phyloP scores from a whole-genome alignment of 108 stramenopile species.

The Cyclotella choctawhatcheeana region DNA sequence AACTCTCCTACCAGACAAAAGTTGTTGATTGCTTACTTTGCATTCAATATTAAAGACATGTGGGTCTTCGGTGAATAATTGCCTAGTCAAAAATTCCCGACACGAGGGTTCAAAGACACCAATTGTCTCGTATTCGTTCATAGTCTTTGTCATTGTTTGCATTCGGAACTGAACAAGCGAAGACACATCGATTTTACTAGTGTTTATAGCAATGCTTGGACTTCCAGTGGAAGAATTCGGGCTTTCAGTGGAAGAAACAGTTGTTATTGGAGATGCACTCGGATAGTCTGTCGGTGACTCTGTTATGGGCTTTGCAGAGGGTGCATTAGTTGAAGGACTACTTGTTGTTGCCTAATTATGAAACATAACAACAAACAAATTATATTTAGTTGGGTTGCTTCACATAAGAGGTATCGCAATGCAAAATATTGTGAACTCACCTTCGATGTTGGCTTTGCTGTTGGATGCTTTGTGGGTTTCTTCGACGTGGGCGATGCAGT shows the following conservation, averaged over 20 bases:
- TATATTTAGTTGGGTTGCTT: too few relatives aligned
- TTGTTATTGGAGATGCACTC: conserved; percentile 1
- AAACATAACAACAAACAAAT: background rate
- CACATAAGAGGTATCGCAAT: too few relatives aligned
- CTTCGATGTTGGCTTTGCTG: background rate
- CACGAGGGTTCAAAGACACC: conserved; percentile 28
- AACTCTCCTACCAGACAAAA: conserved; percentile 14
- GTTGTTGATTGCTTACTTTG: conserved; percentile 23
- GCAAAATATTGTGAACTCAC: background rate
- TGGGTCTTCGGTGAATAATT: conserved; percentile 3
- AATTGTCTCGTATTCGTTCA: conserved; percentile 18
- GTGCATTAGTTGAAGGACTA: background rate
- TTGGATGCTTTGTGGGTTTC: background rate
- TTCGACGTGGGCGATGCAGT: background rate
- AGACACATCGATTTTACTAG: conserved; percentile 2
- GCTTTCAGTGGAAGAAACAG: conserved; percentile 1
- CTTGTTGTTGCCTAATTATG: background rate
- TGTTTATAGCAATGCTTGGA: background rate
- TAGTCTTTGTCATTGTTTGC: conserved; percentile 8
- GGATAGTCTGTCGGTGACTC: conserved; percentile 6
- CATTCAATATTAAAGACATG: conserved; percentile 20
- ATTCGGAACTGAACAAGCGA: conserved; percentile 19
- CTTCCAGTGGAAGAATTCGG: background rate
- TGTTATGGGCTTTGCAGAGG: background rate
- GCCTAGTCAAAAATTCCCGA: conserved; percentile 14